Conservation (phyloP, 352 stramenopile species). For the Phytophthora cryptogea region DNA sequence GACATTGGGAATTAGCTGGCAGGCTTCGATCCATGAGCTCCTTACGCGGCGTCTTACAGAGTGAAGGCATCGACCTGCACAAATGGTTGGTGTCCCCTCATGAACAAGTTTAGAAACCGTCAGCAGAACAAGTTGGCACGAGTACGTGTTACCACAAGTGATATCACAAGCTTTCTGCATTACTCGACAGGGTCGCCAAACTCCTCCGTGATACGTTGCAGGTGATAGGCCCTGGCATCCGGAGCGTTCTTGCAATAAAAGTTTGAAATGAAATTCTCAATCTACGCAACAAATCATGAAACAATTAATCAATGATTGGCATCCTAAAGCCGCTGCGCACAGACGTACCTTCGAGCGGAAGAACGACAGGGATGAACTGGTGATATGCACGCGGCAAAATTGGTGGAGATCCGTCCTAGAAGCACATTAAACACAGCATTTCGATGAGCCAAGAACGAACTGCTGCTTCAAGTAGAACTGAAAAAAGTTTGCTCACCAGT, state of each 20-base stretch:
- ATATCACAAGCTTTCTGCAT: slow-evolving; percentile 15
- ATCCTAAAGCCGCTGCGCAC: background rate
- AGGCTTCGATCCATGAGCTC: background rate
- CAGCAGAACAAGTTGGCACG: slow-evolving; percentile 19
- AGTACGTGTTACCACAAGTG: slow-evolving; percentile 18
- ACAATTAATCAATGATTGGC: background rate
- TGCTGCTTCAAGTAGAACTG: background rate
- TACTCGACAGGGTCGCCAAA: slow-evolving; percentile 37
- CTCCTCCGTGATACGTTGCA: slow-evolving; percentile 65
- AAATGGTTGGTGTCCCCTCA: slow-evolving; percentile 23
- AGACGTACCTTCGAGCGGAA: slow-evolving; percentile 65
- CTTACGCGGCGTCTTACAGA: slow-evolving; percentile 5
- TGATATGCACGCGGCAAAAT: slow-evolving; percentile 71
- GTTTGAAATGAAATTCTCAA: slow-evolving; percentile 72
- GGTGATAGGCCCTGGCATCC: slow-evolving; percentile 59
- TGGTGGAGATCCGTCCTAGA: slow-evolving; percentile 73
- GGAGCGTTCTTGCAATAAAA: slow-evolving; percentile 74
- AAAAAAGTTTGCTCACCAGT: slow-evolving; percentile 40
- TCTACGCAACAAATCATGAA: slow-evolving; percentile 34
- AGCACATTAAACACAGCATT: background rate
- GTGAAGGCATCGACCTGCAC: slow-evolving; percentile 6
- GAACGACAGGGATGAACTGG: slow-evolving; percentile 71
- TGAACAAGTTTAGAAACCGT: slow-evolving; percentile 27
- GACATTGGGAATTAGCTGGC: slow-evolving; percentile 49
- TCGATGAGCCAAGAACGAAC: slow-evolving; percentile 3